Base-by-base conservation (phyloP, 1,284 basidiomycete genomes). In the Bjerkandera adusta region DNA sequence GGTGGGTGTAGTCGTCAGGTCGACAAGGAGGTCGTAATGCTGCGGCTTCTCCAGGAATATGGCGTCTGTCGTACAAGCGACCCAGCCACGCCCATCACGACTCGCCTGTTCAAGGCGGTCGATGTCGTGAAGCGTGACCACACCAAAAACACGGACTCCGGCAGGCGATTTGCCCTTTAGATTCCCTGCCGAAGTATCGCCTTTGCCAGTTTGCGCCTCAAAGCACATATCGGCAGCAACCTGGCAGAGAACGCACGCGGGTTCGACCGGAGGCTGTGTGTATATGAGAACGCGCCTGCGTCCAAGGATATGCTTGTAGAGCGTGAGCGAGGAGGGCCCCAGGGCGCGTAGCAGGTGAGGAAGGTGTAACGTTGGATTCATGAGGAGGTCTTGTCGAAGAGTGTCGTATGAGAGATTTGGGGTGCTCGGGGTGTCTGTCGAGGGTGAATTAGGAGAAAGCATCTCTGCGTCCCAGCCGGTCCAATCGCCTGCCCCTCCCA, bases 31-130 rank as follows among this genome's bases (percentile, higher is more conserved):
- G 61, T 90, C 88, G 57, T 89, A 91, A 57, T 79, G 79, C 2
- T 76, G 67, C 1, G 87, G 83, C 59, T 82, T 87, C 55, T 91
- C 88, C 21, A 89, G 69, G 66, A 87, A 89, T 15, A 91, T 78
- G 2, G 86, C 82, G 52, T 91, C 89, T 0, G 88, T 89, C 7
- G 89, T 90, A 60, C 87, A 90, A 25, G 88, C 88, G 45, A 90
- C 79, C 85, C 86, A 91, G 11, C 88, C 87, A 8, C 73, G 68
- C 1, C 83, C 84, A 1, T 66, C 70, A 53, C 69, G 65, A 33
- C 73, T 72, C 56, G 83, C 84, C 11, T 67, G 62, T 38, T 73
- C 67, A 40, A 90, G 62, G 49, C 76, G 74, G 51, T 81, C 79
- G 26, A 88, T 61, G 57, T 90, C 88, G 34, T 71, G 80, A 0